A percentile compares a stretch with the other conserved stretches of the same genome.
These are phyloP conservation scores for Diaporthe helianthi DNA, from an alignment of 2,329 filamentous ascomycete species.

Conservation along the genomic window DNA sequence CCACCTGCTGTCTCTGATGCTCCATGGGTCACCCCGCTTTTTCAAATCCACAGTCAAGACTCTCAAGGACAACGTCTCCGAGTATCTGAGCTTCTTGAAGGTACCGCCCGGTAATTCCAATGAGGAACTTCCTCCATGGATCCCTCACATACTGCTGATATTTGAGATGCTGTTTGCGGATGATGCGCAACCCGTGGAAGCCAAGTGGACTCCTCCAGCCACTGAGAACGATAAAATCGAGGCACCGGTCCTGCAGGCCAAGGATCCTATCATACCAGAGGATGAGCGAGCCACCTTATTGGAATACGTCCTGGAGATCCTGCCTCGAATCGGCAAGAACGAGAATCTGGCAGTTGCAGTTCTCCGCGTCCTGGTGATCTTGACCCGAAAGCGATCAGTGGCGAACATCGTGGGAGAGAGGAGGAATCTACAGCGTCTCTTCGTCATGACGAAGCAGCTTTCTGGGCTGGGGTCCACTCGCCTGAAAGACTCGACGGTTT, in stretches of 20 bases:
- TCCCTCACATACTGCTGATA: constrained; percentile 87
- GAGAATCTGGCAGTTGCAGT: constrained; percentile 84
- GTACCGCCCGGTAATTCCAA: constrained; percentile 69
- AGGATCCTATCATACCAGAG: constrained; percentile 66
- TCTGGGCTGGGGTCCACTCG: constrained; percentile 78
- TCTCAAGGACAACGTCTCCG: constrained; percentile 77
- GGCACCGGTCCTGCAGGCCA: constrained; percentile 63
- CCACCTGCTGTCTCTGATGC: constrained; percentile 85
- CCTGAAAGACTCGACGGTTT: constrained; percentile 63
- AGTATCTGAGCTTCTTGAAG: constrained; percentile 81
- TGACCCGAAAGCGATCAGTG: constrained; percentile 80
- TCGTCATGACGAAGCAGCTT: constrained; percentile 94
- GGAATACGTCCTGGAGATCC: constrained; percentile 77
- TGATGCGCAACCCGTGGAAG: constrained; percentile 80
- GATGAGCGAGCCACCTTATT: constrained; percentile 77
- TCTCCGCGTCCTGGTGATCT: constrained; percentile 81
- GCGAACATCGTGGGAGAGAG: constrained; percentile 83
- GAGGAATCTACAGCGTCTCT: constrained; percentile 86
- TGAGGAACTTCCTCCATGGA: constrained; percentile 89
- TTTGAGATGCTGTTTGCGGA: constrained; percentile 90
- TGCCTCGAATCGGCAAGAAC: constrained; percentile 88
- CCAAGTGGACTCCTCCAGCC: constrained; percentile 70
- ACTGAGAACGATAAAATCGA: constrained; percentile 57
- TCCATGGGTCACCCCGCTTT: constrained; percentile 80
- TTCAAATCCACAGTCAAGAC: constrained; percentile 78